These are phyloP conservation scores for Lepraria neglecta DNA, from an alignment of 495 filamentous ascomycete species.

Conservation along the genomic window DNA sequence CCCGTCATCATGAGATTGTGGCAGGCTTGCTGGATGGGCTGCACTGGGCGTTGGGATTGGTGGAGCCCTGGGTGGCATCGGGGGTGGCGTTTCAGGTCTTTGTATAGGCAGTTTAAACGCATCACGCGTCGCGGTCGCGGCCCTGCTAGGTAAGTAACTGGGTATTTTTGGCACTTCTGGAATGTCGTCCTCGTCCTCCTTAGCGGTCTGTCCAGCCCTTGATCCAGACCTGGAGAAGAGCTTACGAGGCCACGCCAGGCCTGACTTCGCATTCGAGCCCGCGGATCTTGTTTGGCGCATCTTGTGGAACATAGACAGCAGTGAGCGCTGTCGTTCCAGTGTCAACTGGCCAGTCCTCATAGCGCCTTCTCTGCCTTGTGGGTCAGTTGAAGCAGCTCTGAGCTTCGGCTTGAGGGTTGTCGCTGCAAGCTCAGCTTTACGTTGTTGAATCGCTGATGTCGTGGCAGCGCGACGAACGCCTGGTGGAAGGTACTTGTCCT, in stretches of 20 bases:
- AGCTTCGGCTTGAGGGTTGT: not conserved
- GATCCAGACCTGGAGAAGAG: conserved; percentile 20
- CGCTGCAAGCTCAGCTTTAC: conserved; percentile 9
- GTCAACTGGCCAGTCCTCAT: not conserved
- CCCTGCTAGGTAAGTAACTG: not conserved
- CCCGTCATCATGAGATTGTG: too few species aligned
- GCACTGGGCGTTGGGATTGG: not conserved
- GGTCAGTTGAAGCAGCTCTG: conserved; percentile 5
- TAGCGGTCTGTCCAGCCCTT: conserved; percentile 6
- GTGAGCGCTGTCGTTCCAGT: conserved; percentile 14
- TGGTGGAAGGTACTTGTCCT: conserved; percentile 61
- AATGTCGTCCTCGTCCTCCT: conserved; percentile 1
- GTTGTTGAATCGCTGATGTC: conserved; percentile 35
- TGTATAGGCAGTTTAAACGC: not conserved
- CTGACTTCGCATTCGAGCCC: conserved; percentile 15
- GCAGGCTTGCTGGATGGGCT: not conserved
- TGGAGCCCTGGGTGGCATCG: conserved; percentile 7
- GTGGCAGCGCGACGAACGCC: conserved; percentile 37
- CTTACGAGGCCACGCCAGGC: conserved; percentile 14
- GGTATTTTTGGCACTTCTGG: conserved; percentile 18
- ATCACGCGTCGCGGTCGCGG: not conserved
- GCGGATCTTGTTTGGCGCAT: conserved; percentile 27
- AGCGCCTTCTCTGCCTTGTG: not conserved
- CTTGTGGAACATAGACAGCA: conserved; percentile 23
- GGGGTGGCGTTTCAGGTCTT: conserved; percentile 5